phyloP scores from a whole-genome alignment of 2,329 filamentous ascomycete genomes.

The Myriosclerotinia curreyana region DNA sequence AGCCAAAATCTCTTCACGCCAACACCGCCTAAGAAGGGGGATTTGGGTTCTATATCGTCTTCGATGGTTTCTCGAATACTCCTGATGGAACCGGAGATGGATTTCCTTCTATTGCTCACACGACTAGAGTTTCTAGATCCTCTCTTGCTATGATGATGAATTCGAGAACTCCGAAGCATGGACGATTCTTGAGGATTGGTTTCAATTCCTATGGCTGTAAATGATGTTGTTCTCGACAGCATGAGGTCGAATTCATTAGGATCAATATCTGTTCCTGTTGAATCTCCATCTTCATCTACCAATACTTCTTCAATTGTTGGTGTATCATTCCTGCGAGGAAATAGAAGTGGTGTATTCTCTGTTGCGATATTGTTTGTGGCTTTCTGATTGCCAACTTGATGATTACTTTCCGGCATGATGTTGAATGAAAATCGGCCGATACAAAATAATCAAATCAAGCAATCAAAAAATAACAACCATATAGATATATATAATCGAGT shows the following conservation, averaged over 20 bases:
- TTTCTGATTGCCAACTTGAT: not conserved
- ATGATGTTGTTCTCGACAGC: slow-evolving; percentile 34
- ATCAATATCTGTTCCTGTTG: slow-evolving; percentile 44
- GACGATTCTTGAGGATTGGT: slow-evolving; percentile 35
- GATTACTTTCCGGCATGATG: not conserved
- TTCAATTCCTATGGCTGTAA: slow-evolving; percentile 35
- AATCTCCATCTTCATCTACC: slow-evolving; percentile 24
- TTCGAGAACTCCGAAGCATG: slow-evolving; percentile 36
- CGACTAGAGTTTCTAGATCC: slow-evolving; percentile 27
- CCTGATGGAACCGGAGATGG: slow-evolving; percentile 27
- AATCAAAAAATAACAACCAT: not conserved
- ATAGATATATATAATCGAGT: not conserved
- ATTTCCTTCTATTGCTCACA: slow-evolving; percentile 30
- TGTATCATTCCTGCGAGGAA: slow-evolving; percentile 23
- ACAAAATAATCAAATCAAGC: not conserved
- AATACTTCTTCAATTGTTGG: slow-evolving; percentile 9
- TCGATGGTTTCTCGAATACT: slow-evolving; percentile 22
- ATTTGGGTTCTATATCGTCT: slow-evolving; percentile 24
- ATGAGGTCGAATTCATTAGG: slow-evolving; percentile 37
- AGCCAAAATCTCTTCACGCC: slow-evolving; percentile 54
- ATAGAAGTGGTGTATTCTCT: slow-evolving; percentile 20
- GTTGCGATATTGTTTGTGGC: not conserved
- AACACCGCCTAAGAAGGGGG: slow-evolving; percentile 45
- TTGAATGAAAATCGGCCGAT: not conserved
- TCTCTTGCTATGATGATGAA: slow-evolving; percentile 28